phyloP scores from a whole-genome alignment of 768 basidiomycete species.

The Podaxis mareebaensis region DNA sequence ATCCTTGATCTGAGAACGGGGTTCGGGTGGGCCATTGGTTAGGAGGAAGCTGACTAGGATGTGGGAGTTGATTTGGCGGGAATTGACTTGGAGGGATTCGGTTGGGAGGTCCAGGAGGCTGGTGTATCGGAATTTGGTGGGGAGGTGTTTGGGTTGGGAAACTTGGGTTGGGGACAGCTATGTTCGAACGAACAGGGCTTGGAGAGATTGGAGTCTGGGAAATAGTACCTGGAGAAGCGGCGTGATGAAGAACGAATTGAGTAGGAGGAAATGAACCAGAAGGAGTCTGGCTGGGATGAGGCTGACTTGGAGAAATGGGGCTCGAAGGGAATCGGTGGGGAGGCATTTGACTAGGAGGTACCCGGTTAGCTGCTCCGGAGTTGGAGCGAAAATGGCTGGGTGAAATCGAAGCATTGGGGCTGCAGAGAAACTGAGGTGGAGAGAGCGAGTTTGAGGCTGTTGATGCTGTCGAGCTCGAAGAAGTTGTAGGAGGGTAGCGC shows the following conservation, averaged over 20 bases:
- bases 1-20: conserved; percentile 2
- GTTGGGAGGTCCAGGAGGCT: background rate
- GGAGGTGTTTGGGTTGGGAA: background rate
- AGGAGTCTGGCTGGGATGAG: background rate
- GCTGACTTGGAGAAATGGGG: background rate
- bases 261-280: background rate
- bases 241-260: background rate
- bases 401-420: background rate
- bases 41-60: conserved; percentile 4
- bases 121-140: background rate
- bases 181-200: background rate
- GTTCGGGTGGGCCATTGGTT: conserved; percentile 5
- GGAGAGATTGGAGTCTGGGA: background rate
- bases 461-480: background rate
- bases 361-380: background rate
- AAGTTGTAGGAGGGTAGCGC: background rate
- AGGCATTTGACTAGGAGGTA: background rate
- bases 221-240: background rate
- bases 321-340: background rate
- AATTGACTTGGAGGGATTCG: background rate
- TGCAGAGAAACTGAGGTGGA: background rate
- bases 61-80: background rate
- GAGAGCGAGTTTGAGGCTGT: background rate
- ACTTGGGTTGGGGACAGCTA: background rate
- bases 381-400: background rate